Percentiles rank a stretch among this genome's conserved stretches.
phyloP scores from a whole-genome alignment of 1,284 basidiomycete genomes.

The Ustilago crameri region DNA sequence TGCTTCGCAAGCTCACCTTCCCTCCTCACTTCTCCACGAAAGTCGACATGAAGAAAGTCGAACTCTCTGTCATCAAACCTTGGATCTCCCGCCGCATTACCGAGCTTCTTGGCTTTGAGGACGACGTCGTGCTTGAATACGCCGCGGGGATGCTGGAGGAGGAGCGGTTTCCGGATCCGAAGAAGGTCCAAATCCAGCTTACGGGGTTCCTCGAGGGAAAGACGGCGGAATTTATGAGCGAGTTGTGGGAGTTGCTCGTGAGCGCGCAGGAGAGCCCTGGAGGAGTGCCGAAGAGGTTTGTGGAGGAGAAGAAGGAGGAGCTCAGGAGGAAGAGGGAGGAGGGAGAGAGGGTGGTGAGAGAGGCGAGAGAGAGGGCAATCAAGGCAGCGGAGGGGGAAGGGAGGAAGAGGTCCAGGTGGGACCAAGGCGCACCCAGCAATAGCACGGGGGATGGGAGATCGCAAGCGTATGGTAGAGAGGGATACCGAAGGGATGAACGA shows the following conservation, averaged over 20 bases:
- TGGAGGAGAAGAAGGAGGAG: slow-evolving; percentile 95
- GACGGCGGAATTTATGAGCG: slow-evolving; percentile 85
- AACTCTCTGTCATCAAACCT: slow-evolving; percentile 78
- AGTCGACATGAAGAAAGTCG: slow-evolving; percentile 96
- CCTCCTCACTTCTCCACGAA: slow-evolving; percentile 76
- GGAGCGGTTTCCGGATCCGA: slow-evolving; percentile 86
- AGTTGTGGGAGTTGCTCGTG: slow-evolving; percentile 87
- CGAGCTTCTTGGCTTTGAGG: slow-evolving; percentile 90
- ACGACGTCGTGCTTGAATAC: slow-evolving; percentile 96
- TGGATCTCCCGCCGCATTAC: slow-evolving; percentile 93
- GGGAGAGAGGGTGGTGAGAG: slow-evolving; percentile 77
- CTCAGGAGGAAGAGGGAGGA: slow-evolving; percentile 79
- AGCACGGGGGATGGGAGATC: slow-evolving; percentile 11
- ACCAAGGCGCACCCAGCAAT: slow-evolving; percentile 10
- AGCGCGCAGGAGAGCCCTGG: slow-evolving; percentile 89
- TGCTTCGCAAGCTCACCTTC: slow-evolving; percentile 87
- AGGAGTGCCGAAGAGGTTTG: slow-evolving; percentile 90
- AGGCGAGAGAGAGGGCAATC: slow-evolving; percentile 69
- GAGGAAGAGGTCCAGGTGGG: slow-evolving; percentile 44
- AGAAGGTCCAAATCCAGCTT: slow-evolving; percentile 92
- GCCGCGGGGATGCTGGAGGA: slow-evolving; percentile 92
- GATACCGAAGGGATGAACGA: slow-evolving; percentile 1
- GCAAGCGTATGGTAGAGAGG: slow-evolving; percentile 6
- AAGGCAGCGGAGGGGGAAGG: slow-evolving; percentile 60
- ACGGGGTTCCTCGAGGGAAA: slow-evolving; percentile 84